phyloP scores from a whole-genome alignment of 1,139 yeast species.

The Hemisphaericaspora xylofermentans region DNA sequence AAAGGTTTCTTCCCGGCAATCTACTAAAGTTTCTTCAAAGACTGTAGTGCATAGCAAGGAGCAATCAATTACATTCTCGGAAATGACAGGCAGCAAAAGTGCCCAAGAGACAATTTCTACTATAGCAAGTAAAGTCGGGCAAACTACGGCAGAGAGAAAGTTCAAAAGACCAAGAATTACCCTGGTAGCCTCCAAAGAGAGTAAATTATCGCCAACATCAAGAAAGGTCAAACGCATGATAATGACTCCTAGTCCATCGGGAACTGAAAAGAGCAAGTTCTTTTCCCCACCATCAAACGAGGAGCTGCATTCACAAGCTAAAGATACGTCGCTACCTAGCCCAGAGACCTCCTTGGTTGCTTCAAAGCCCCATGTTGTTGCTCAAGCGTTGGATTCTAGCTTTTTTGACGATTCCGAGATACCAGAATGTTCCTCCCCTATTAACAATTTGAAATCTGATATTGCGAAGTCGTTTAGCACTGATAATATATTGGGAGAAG shows the following conservation, averaged over 20 bases:
- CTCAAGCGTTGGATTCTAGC: slow-evolving; percentile 19
- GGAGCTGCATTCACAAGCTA: slow-evolving; percentile 3
- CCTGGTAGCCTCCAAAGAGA: slow-evolving; percentile 1
- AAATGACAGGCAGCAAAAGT: background rate
- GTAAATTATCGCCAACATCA: slow-evolving; percentile 13
- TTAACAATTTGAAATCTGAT: slow-evolving; percentile 4
- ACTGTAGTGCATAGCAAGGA: background rate
- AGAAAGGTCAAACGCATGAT: slow-evolving; percentile 11
- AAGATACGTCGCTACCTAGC: slow-evolving; percentile 21
- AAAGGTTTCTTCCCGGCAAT: slow-evolving; percentile 5
- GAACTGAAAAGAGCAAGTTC: slow-evolving; percentile 13
- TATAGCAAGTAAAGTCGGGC: background rate
- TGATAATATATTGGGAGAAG: slow-evolving; percentile 18
- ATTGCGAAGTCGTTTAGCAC: slow-evolving; percentile 9
- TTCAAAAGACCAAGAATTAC: slow-evolving; percentile 8
- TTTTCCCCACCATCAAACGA: slow-evolving; percentile 10
- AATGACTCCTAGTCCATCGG: slow-evolving; percentile 4
- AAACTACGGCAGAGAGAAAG: slow-evolving; percentile 5
- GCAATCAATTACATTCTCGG: background rate
- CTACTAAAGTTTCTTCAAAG: background rate
- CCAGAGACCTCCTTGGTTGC: slow-evolving; percentile 7
- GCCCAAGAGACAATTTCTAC: background rate
- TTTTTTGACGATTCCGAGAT: slow-evolving; percentile 37
- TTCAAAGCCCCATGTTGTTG: slow-evolving; percentile 15
- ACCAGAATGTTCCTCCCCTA: slow-evolving; percentile 36